Base-by-base conservation (phyloP, 306 rosid species). In the Quillaja saponaria region DNA sequence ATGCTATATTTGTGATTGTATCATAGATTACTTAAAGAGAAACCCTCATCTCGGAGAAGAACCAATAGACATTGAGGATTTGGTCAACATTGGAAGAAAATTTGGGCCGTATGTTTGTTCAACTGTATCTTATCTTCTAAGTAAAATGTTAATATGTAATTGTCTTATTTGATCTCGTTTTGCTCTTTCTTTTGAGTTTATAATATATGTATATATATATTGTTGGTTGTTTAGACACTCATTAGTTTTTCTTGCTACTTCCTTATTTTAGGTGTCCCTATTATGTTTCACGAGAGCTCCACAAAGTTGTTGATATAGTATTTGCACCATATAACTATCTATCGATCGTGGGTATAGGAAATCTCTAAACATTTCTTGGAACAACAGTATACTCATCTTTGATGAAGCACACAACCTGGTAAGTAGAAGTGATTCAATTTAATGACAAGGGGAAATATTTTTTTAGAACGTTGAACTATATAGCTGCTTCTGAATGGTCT, bases 321-420 rank as follows among this genome's bases (percentile, higher is more conserved):
- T 91, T 88, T 57, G 90, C 95, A 71, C 98, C 98, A 64, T 91
- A 91, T 69, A 91, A 91, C 78, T 91, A 88, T 88, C 92, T 91
- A 55, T 91, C 67, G 95, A 88, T 64, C 95, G 74, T 51, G 83
- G 69, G 21, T 63, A 71, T 66, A 79, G 98, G 67, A 77, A 81
- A 3, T 61, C 78, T 60, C 64, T 91, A 57, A 61, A 50, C 41
- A n/a, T 91, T 72, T 33, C 76, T 31, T 91, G 95, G 96, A 39
- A 46, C 68, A 72, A 84, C 68, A 88, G 98, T 51, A 20, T 91
- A 67, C 92, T 91, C 84, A 86, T 91, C 75, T 91, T 91, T 71
- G 98, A 91, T 38, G 98, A 91, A 86, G 98, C 96, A 77, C 98
- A 91, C 79, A 91, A 91, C 85, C 74, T 91, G 84, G 96, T 91